phyloP scores from a whole-genome alignment of 2,329 filamentous ascomycete genomes.

The Emmonsiellopsis sp. region DNA sequence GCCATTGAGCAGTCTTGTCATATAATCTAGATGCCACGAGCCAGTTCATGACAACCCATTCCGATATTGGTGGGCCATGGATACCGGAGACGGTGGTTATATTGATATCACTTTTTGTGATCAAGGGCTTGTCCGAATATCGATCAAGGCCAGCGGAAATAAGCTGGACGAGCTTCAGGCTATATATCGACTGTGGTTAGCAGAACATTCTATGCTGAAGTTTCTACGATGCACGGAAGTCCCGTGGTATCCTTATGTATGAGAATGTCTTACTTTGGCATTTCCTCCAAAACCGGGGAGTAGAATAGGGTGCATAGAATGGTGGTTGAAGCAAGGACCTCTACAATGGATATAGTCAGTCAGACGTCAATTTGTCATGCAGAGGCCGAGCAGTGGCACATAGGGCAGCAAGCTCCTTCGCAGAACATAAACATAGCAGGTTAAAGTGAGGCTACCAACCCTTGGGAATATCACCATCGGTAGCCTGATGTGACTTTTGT shows the following conservation, averaged over 20 bases:
- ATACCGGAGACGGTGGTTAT: slow-evolving; percentile 49
- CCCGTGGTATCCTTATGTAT: not conserved
- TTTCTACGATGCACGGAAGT: not conserved
- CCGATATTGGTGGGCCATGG: slow-evolving; percentile 56
- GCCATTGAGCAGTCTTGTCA: slow-evolving; percentile 46
- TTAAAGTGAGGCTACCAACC: not conserved
- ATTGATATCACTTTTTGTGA: slow-evolving; percentile 43
- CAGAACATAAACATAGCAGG: not conserved
- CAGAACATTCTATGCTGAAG: too few relatives aligned
- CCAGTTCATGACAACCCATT: slow-evolving; percentile 58
- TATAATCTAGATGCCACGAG: slow-evolving; percentile 50
- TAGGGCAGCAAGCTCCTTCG: not conserved
- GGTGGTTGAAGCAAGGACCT: slow-evolving; percentile 34
- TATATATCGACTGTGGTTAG: slow-evolving; percentile 10
- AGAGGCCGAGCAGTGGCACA: not conserved
- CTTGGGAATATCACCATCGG: slow-evolving; percentile 6
- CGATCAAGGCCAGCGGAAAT: slow-evolving; percentile 51
- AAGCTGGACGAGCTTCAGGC: slow-evolving; percentile 46
- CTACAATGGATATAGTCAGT: slow-evolving; percentile 11
- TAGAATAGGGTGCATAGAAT: slow-evolving; percentile 42
- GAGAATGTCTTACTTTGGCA: slow-evolving; percentile 17
- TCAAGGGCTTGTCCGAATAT: slow-evolving; percentile 43
- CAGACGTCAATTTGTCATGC: not conserved
- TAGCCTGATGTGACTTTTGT: slow-evolving; percentile 13
- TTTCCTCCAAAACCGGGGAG: slow-evolving; percentile 25